A percentile compares a stretch with the other conserved stretches of the same genome.
These are phyloP conservation scores for Theileria annulata DNA, from an alignment of 169 alveolate species.

Conservation along the genomic window DNA sequence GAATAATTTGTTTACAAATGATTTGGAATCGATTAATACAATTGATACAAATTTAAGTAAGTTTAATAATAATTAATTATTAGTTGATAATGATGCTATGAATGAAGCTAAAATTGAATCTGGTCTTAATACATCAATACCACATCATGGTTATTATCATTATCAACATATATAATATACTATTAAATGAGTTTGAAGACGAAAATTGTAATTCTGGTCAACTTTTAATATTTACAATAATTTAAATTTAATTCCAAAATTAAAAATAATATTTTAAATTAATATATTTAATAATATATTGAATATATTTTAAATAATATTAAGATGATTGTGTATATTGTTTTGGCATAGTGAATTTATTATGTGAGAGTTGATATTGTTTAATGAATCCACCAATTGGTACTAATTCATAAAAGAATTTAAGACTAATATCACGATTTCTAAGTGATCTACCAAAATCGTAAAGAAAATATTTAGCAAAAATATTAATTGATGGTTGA, in stretches of 20 bases:
- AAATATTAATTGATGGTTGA: slow-evolving; percentile 29
- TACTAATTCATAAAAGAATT: slow-evolving; percentile 40
- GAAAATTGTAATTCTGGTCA: too few relatives aligned
- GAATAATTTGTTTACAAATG: slow-evolving; percentile 43
- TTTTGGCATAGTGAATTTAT: slow-evolving; percentile 42
- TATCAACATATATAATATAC: slow-evolving; percentile 15
- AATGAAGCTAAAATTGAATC: slow-evolving; percentile 58
- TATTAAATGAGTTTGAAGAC: too few relatives aligned
- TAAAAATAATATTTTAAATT: too few relatives aligned
- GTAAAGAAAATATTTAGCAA: slow-evolving; percentile 51
- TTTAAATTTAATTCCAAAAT: too few relatives aligned
- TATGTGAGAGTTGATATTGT: slow-evolving; percentile 27
- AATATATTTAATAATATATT: too few relatives aligned
- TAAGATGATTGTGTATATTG: neutral
- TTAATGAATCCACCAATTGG: slow-evolving; percentile 60
- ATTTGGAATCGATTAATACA: slow-evolving; percentile 22
- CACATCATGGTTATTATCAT: slow-evolving; percentile 55
- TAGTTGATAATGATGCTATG: slow-evolving; percentile 54
- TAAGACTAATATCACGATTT: slow-evolving; percentile 26
- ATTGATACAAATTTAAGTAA: slow-evolving; percentile 8
- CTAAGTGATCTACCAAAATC: slow-evolving; percentile 62
- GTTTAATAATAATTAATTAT: neutral
- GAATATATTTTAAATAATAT: too few relatives aligned
- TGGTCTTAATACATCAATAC: slow-evolving; percentile 44
- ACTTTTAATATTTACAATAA: too few relatives aligned